Evolutionary conservation across 139 green algal species (phyloP).

Genomic region (Micromonas commoda): DNA sequence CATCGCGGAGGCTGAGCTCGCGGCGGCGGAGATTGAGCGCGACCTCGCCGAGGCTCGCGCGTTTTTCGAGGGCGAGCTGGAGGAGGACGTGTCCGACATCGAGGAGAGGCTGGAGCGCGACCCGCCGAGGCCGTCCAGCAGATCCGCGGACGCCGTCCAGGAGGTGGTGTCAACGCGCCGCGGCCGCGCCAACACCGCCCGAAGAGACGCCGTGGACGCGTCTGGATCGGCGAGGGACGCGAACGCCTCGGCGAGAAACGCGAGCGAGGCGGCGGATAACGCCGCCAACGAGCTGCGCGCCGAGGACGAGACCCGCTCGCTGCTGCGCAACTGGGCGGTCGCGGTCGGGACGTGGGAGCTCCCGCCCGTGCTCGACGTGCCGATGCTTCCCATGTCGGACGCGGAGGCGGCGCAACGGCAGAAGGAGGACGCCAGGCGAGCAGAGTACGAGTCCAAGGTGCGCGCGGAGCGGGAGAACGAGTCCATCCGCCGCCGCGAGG

Average conservation of each 20-base stretch:
- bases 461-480: neutral
- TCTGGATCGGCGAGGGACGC: neutral
- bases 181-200: neutral
- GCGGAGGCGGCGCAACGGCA: neutral
- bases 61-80: neutral
- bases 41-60: neutral
- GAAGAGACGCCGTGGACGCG: conserved; percentile 3
- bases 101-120: neutral
- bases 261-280: neutral
- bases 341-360: neutral
- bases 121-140: neutral
- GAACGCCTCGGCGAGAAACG: neutral
- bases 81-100: neutral
- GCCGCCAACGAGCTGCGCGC: neutral
- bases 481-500: neutral
- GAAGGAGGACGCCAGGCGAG: neutral
- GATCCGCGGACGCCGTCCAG: neutral
- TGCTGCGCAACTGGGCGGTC: neutral
- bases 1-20: neutral
- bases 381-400: neutral
- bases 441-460: conserved; percentile 2
- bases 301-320: neutral
- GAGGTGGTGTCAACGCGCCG: neutral
- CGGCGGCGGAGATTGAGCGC: neutral
- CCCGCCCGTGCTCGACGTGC: neutral